These are phyloP conservation scores for Pleurozium schreberi DNA, from an alignment of 225 moss, liverwort and hornwort genomes.

Conservation along the genomic window DNA sequence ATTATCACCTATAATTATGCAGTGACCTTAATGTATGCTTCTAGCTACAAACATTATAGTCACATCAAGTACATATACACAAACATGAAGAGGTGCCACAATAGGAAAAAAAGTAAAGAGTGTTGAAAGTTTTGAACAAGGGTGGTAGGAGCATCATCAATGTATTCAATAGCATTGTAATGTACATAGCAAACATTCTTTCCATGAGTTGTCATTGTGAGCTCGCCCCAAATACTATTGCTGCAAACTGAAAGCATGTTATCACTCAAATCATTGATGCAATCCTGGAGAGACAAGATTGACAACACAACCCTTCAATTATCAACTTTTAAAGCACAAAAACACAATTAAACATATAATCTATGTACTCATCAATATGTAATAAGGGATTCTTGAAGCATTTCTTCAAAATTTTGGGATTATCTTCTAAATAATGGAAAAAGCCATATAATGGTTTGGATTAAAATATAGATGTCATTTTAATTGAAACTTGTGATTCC, in stretches of 20 bases:
- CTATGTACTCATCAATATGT: background rate
- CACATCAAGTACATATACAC: background rate
- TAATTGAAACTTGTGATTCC: background rate
- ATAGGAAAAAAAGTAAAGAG: background rate
- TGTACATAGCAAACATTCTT: constrained; percentile 2
- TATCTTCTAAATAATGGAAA: background rate
- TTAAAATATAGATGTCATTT: background rate
- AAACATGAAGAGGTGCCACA: background rate
- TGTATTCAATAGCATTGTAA: constrained; percentile 1
- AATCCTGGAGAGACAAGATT: background rate
- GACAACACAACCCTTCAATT: background rate
- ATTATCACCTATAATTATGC: background rate
- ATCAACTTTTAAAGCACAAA: background rate
- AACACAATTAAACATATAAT: background rate
- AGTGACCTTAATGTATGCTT: background rate
- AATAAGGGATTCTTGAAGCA: no score
- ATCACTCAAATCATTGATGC: background rate
- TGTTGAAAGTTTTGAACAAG: background rate
- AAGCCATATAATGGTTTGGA: background rate
- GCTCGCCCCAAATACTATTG: constrained; percentile 11
- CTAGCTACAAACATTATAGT: background rate
- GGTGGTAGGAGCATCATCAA: background rate
- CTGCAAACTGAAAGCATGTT: background rate
- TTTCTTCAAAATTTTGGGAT: background rate
- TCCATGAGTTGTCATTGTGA: background rate